A percentile compares a stretch with the other conserved stretches of the same genome.
Evolutionary conservation across 805 yeast genomes (phyloP).

Genomic region (Wickerhamiella hasegawae): DNA sequence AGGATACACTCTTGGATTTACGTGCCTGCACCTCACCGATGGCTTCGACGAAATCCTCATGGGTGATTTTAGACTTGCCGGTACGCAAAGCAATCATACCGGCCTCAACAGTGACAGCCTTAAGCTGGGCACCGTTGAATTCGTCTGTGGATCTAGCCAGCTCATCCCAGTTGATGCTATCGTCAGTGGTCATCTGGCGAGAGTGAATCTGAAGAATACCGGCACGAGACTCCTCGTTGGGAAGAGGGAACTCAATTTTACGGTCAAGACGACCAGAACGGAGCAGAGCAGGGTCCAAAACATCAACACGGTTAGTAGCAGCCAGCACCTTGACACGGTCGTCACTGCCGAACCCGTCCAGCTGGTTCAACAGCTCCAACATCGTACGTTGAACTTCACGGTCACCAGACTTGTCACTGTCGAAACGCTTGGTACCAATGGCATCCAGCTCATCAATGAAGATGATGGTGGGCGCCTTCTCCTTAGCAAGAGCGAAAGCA

Average conservation of each 20-base stretch:
- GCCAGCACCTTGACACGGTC: constrained; percentile 95
- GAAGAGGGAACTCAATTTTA: constrained; percentile 95
- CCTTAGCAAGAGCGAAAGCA: constrained; percentile 94
- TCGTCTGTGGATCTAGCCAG: constrained; percentile 96
- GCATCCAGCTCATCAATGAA: constrained; percentile 98
- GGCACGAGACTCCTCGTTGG: constrained; percentile 94
- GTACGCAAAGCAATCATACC: constrained; percentile 98
- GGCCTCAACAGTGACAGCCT: constrained; percentile 98
- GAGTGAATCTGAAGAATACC: constrained; percentile 94
- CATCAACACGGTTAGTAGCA: constrained; percentile 97
- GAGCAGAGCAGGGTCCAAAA: constrained; percentile 92
- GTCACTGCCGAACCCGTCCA: constrained; percentile 96
- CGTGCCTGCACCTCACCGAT: constrained; percentile 97
- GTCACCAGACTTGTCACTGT: constrained; percentile 93
- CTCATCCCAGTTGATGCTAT: constrained; percentile 89
- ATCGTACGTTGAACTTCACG: constrained; percentile 98
- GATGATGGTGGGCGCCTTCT: constrained; percentile 94
- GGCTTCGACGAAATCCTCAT: constrained; percentile 97
- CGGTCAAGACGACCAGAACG: constrained; percentile 97
- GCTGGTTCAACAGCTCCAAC: constrained; percentile 92
- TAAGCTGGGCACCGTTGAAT: constrained; percentile 96
- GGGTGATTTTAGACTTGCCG: constrained; percentile 80
- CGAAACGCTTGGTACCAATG: constrained; percentile 95
- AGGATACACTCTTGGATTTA: constrained; percentile 85
- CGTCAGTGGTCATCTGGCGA: constrained; percentile 84